Percentiles rank a stretch among this genome's conserved stretches.
Evolutionary conservation across 225 moss, liverwort and hornwort genomes (phyloP).

Genomic region (Physcomitrium patens): DNA sequence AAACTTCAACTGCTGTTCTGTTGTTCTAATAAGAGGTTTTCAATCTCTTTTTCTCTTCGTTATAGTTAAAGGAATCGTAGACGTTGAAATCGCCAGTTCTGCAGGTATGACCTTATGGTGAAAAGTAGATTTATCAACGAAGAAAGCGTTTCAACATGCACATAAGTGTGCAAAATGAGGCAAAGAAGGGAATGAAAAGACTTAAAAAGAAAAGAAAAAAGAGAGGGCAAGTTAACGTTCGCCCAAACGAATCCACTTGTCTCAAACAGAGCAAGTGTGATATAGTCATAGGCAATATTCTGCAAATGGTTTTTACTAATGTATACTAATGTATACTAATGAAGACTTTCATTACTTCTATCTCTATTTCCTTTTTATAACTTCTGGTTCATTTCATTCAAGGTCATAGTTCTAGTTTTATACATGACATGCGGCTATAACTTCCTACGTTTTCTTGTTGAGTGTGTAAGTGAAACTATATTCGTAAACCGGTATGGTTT

Average conservation of each 20-base stretch:
- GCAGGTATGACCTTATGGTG: conserved; percentile 26
- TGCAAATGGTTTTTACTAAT: conserved; percentile 1
- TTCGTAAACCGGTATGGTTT: not conserved
- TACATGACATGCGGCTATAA: conserved; percentile 19
- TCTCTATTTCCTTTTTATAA: conserved; percentile 7
- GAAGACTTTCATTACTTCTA: conserved; percentile 12
- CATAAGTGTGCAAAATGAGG: conserved; percentile 42
- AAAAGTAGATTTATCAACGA: conserved; percentile 33
- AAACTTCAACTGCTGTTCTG: too few relatives aligned
- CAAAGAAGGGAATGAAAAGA: conserved; percentile 39
- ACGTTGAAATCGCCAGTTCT: conserved; percentile 27
- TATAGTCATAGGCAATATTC: conserved; percentile 16
- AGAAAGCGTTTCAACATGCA: conserved; percentile 37
- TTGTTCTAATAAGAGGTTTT: too few relatives aligned
- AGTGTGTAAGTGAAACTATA: conserved; percentile 1
- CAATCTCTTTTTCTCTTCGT: too few relatives aligned
- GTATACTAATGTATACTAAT: conserved; percentile 1
- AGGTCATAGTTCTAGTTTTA: not conserved
- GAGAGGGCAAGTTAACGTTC: conserved; percentile 25
- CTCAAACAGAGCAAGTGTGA: conserved; percentile 40
- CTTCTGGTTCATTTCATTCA: not conserved
- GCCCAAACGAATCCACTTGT: conserved; percentile 31
- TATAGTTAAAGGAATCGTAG: too few relatives aligned
- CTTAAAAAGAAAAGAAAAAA: conserved; percentile 44
- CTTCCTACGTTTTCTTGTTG: conserved; percentile 11